Conservation (phyloP, 441 rosid genomes). For the Iberis amara region DNA sequence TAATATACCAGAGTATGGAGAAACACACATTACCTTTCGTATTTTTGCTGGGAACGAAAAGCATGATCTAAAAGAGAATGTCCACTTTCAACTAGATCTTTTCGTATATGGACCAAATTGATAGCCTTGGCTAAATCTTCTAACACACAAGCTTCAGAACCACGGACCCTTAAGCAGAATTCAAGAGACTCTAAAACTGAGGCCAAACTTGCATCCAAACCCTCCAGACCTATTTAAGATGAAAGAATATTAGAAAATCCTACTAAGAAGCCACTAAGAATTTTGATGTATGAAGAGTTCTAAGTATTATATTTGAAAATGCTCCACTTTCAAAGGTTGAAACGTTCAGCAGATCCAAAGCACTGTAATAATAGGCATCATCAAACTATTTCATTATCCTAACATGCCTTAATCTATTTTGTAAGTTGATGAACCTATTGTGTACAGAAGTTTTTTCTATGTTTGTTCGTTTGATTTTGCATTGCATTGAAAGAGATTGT, state of each 20-base stretch:
- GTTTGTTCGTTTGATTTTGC: not conserved
- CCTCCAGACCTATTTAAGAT: constrained; percentile 57
- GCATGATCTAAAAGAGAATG: constrained; percentile 72
- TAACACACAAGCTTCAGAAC: constrained; percentile 86
- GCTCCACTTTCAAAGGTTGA: constrained; percentile 1
- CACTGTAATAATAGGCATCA: not conserved
- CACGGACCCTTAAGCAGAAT: constrained; percentile 83
- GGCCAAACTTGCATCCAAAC: constrained; percentile 87
- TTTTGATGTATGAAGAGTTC: not conserved
- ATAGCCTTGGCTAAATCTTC: constrained; percentile 90
- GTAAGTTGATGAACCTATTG: not conserved
- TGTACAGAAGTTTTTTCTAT: not conserved
- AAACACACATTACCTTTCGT: constrained; percentile 55
- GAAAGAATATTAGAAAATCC: not conserved
- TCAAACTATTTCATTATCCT: not conserved
- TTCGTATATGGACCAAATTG: constrained; percentile 70
- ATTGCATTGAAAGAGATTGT: not conserved
- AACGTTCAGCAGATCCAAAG: not conserved
- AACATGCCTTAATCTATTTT: not conserved
- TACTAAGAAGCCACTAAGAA: not conserved
- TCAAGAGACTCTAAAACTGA: constrained; percentile 84
- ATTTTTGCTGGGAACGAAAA: constrained; percentile 74
- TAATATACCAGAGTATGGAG: not conserved
- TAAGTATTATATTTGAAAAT: not conserved
- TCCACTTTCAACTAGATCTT: constrained; percentile 87